phyloP scores from a whole-genome alignment of 257 asterid genomes.

The Solanum tarijense region DNA sequence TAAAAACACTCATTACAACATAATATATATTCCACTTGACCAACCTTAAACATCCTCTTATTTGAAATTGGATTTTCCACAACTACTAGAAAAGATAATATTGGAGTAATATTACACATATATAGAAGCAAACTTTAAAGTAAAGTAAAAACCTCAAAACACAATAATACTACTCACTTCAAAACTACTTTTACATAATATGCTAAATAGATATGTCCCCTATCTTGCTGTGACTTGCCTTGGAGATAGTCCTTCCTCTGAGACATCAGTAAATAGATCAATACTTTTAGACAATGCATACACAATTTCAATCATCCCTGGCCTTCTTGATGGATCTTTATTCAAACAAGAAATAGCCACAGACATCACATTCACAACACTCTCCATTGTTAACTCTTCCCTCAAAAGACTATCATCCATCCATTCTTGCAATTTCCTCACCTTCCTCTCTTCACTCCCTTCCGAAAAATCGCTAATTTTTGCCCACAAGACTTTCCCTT shows the following conservation, averaged over 20 bases:
- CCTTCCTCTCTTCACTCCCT: slow-evolving; percentile 38
- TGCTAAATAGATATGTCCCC: background rate
- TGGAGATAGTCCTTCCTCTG: slow-evolving; percentile 69
- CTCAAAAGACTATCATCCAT: slow-evolving; percentile 39
- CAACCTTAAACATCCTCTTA: background rate
- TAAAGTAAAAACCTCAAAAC: background rate
- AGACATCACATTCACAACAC: slow-evolving; percentile 48
- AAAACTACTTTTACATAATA: background rate
- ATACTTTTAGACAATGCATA: slow-evolving; percentile 85
- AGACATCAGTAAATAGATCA: slow-evolving; percentile 55
- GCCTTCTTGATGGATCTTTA: slow-evolving; percentile 72
- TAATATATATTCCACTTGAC: background rate
- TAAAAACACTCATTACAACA: background rate
- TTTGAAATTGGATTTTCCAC: background rate
- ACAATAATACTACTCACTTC: background rate
- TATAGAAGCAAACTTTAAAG: background rate
- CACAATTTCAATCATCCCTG: slow-evolving; percentile 88
- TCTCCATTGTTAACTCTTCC: slow-evolving; percentile 43
- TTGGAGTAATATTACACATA: background rate
- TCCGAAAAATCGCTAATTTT: slow-evolving; percentile 28
- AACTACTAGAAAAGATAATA: background rate
- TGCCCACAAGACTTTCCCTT: slow-evolving; percentile 59
- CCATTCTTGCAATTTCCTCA: slow-evolving; percentile 49
- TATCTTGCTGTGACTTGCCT: slow-evolving; percentile 53
- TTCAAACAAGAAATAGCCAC: slow-evolving; percentile 63